These are phyloP conservation scores for Caryopteris hybrid DNA, from an alignment of 305 asterid genomes.

Conservation along the genomic window DNA sequence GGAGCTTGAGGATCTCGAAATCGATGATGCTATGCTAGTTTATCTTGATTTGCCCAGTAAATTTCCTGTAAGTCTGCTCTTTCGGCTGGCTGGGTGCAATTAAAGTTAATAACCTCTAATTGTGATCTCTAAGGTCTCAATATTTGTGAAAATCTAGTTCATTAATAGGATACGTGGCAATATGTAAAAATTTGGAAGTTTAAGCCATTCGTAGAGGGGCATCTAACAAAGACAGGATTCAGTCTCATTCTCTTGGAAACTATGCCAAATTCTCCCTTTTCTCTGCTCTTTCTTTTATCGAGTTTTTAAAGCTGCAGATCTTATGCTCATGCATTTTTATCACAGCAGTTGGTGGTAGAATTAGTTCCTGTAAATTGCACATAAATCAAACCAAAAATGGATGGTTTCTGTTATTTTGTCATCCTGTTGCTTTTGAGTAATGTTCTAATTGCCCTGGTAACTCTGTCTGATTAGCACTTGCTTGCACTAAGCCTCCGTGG, in stretches of 20 bases:
- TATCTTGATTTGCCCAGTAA: conserved; percentile 81
- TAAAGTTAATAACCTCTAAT: background rate
- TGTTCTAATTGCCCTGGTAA: conserved; percentile 3
- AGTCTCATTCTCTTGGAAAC: background rate
- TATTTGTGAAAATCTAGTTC: background rate
- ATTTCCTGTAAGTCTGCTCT: conserved; percentile 66
- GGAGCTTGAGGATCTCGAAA: conserved; percentile 88
- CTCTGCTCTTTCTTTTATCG: background rate
- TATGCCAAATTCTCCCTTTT: background rate
- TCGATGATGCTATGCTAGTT: conserved; percentile 60
- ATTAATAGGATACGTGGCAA: background rate
- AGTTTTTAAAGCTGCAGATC: background rate
- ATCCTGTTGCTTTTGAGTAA: conserved; percentile 11
- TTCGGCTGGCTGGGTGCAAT: background rate
- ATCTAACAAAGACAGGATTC: background rate
- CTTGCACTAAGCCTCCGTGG: conserved; percentile 75
- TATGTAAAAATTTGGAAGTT: background rate
- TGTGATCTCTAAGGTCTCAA: background rate
- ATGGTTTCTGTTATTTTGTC: background rate
- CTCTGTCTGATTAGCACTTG: conserved; percentile 49
- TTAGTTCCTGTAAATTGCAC: conserved; percentile 1
- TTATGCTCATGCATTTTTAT: background rate
- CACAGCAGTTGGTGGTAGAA: background rate
- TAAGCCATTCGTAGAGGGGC: background rate
- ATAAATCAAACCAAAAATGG: background rate